These are phyloP conservation scores for Fusarium neocosmosporiellum DNA, from an alignment of 2,329 filamentous ascomycete genomes.

Conservation along the genomic window DNA sequence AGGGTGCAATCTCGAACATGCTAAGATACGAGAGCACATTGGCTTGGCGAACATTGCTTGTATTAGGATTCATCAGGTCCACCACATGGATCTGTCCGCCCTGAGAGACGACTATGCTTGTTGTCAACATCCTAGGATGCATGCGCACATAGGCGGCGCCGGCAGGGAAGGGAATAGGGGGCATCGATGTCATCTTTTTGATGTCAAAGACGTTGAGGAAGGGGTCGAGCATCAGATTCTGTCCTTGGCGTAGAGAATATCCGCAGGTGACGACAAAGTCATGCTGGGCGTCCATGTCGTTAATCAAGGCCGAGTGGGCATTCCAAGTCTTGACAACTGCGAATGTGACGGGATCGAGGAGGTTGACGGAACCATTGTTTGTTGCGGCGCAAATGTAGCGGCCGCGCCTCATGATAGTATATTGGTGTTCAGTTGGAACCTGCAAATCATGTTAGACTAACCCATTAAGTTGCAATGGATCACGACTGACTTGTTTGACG, in stretches of 20 bases:
- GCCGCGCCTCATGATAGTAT: conserved; percentile 91
- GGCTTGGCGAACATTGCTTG: conserved; percentile 85
- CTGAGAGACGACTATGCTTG: conserved; percentile 92
- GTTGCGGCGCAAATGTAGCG: conserved; percentile 95
- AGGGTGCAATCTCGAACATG: conserved; percentile 87
- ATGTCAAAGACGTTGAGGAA: conserved; percentile 96
- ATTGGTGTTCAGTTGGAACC: conserved; percentile 79
- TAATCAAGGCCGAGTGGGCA: conserved; percentile 88
- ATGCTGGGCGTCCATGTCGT: conserved; percentile 96
- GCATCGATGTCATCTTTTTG: conserved; percentile 87
- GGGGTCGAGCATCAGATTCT: conserved; percentile 85
- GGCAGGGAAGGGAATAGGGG: conserved; percentile 91
- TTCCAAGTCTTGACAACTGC: conserved; percentile 88
- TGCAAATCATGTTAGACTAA: conserved; percentile 52
- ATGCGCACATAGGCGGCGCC: conserved; percentile 95
- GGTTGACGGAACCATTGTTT: conserved; percentile 82
- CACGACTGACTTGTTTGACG: conserved; percentile 66
- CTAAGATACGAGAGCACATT: conserved; percentile 80
- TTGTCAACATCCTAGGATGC: conserved; percentile 95
- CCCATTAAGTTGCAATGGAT: not conserved
- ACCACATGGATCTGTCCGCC: conserved; percentile 95
- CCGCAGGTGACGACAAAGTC: conserved; percentile 97
- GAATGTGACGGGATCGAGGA: conserved; percentile 84
- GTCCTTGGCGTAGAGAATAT: conserved; percentile 81
- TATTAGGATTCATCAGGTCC: conserved; percentile 92